A percentile compares a stretch with the other conserved stretches of the same genome.
Conservation (phyloP, 2,329 filamentous ascomycete species). For the Talaromyces sp. region DNA sequence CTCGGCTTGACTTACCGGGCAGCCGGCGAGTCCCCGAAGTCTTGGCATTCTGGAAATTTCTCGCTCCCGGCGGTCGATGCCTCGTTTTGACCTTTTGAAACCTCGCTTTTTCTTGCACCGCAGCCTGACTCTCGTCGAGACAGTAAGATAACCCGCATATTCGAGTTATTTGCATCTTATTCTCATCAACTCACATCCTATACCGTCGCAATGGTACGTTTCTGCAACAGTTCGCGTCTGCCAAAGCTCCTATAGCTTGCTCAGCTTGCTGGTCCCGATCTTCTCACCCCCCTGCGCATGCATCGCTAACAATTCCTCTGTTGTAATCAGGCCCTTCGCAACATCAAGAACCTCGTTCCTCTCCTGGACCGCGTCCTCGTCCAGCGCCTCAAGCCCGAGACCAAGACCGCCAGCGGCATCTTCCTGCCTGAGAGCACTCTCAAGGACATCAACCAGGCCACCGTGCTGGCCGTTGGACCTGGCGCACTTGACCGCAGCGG, state of each 20-base stretch:
- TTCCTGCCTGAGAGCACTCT: constrained; percentile 95
- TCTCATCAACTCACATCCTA: background rate
- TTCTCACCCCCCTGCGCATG: background rate
- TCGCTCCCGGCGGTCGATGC: constrained; percentile 27
- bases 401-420: constrained; percentile 94
- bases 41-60: constrained; percentile 44
- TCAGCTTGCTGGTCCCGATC: background rate
- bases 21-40: constrained; percentile 16
- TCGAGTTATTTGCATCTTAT: constrained; percentile 3
- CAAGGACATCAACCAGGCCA: constrained; percentile 97
- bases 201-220: constrained; percentile 10
- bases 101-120: background rate
- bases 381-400: constrained; percentile 94
- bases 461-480: constrained; percentile 90
- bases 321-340: constrained; percentile 62
- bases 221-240: background rate
- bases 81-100: constrained; percentile 18
- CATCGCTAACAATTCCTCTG: background rate
- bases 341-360: constrained; percentile 88
- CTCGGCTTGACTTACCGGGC: constrained; percentile 22
- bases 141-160: background rate
- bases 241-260: background rate
- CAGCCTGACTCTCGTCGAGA: background rate
- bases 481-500: constrained; percentile 83
- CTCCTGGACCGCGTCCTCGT: constrained; percentile 98